These are phyloP conservation scores for Hypoxylon sp. DNA, from an alignment of 2,329 filamentous ascomycete species.

Conservation along the genomic window DNA sequence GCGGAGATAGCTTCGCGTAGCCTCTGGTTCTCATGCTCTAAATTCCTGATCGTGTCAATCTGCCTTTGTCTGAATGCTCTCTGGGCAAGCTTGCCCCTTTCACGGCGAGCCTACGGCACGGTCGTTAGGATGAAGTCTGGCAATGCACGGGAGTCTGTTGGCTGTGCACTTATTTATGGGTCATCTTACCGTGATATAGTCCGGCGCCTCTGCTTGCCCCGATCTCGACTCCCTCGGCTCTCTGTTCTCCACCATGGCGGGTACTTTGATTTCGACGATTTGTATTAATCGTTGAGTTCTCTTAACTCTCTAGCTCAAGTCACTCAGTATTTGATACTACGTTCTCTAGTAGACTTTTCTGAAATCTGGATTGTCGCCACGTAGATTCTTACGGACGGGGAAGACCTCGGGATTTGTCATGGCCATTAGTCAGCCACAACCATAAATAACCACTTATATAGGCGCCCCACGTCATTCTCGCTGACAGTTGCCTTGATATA, in stretches of 20 bases:
- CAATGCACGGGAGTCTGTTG: slow-evolving; percentile 12
- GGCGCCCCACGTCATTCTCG: slow-evolving; percentile 15
- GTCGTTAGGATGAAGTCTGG: slow-evolving; percentile 12
- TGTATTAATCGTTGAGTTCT: slow-evolving; percentile 3
- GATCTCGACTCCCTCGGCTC: slow-evolving; percentile 15
- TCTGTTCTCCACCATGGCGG: slow-evolving; percentile 24
- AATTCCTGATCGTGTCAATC: slow-evolving; percentile 40
- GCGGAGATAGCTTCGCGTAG: slow-evolving; percentile 36
- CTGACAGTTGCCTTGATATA: slow-evolving; percentile 8
- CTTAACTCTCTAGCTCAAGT: not conserved
- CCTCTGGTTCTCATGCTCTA: slow-evolving; percentile 38
- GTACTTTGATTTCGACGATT: not conserved
- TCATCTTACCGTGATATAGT: slow-evolving; percentile 33
- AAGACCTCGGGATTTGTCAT: slow-evolving; percentile 17
- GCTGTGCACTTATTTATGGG: slow-evolving; percentile 10
- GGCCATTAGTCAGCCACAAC: slow-evolving; percentile 10
- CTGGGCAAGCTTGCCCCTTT: slow-evolving; percentile 43
- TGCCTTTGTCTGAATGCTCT: slow-evolving; percentile 44
- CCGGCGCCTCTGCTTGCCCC: slow-evolving; percentile 17
- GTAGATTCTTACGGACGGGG: slow-evolving; percentile 2
- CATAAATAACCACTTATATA: slow-evolving; percentile 20
- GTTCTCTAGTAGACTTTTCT: slow-evolving; percentile 6
- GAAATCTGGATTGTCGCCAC: not conserved
- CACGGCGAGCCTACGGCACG: slow-evolving; percentile 35
- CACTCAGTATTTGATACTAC: not conserved